Conservation (phyloP, 768 basidiomycete species). For the Agaricus sinodeliciosus region DNA sequence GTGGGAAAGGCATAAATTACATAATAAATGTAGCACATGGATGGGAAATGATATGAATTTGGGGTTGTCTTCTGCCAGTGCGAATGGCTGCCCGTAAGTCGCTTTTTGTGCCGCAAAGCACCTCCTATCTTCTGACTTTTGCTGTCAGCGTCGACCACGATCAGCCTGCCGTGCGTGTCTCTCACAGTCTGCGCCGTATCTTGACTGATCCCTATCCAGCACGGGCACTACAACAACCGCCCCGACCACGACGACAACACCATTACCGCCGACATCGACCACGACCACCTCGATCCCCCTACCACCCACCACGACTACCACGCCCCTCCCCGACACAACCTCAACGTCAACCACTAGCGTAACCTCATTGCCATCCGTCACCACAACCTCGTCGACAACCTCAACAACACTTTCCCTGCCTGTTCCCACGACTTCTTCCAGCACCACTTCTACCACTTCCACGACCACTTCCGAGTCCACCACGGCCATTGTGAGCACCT, state of each 20-base stretch:
- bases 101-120: not conserved
- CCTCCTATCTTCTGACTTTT: too few relatives aligned
- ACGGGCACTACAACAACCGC: too few relatives aligned
- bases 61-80: not conserved
- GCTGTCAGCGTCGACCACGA: too few relatives aligned
- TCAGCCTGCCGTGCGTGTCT: too few relatives aligned
- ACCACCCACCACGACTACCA: not conserved
- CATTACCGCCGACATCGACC: not conserved
- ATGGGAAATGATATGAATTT: not conserved
- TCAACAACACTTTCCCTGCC: slow-evolving; percentile 2
- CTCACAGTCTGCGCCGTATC: too few relatives aligned
- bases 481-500: not conserved
- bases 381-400: not conserved
- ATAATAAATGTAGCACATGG: not conserved
- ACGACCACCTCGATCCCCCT: not conserved
- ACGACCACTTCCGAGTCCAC: slow-evolving; percentile 10
- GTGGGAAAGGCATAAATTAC: not conserved
- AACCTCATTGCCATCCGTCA: not conserved
- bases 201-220: too few relatives aligned
- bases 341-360: not conserved
- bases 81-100: not conserved
- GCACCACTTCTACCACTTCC: slow-evolving; percentile 11
- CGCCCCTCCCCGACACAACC: not conserved
- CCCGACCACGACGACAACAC: not conserved
- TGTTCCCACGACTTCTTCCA: slow-evolving; percentile 6